Conservation (phyloP, 208 protist genomes). For the Entamoeba dispar region DNA sequence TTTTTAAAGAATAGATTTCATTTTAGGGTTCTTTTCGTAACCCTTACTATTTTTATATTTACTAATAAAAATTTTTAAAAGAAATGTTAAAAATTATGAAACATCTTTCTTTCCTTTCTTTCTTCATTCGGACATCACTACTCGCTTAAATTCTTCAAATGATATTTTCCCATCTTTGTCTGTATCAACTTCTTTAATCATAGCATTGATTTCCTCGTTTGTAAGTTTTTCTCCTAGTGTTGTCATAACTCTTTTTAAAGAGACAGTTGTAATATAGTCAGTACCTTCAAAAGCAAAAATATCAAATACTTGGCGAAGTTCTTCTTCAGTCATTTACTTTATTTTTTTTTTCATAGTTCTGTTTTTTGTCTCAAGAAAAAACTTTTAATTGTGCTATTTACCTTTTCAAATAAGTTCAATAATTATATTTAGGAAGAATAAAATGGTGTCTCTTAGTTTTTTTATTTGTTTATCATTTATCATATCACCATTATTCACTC, state of each 20-base stretch:
- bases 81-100: background rate
- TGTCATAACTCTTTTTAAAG: constrained; percentile 64
- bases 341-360: constrained; percentile 23
- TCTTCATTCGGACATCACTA: constrained; percentile 30
- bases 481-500: too few relatives aligned
- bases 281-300: constrained; percentile 73
- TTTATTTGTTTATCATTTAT: too few relatives aligned
- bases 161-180: constrained; percentile 56
- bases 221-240: constrained; percentile 62
- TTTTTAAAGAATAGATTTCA: background rate
- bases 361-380: background rate
- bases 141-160: constrained; percentile 56
- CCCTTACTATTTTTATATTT: too few relatives aligned
- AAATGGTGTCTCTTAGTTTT: too few relatives aligned
- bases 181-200: constrained; percentile 54
- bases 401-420: too few relatives aligned
- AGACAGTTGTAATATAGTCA: constrained; percentile 60
- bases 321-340: constrained; percentile 58
- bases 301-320: constrained; percentile 59
- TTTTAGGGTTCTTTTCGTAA: too few relatives aligned
- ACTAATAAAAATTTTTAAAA: too few relatives aligned
- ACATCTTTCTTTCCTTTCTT: background rate
- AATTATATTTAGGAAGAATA: too few relatives aligned
- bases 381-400: too few relatives aligned
- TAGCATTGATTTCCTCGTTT: constrained; percentile 56